phyloP scores from a whole-genome alignment of 1,284 basidiomycete species.

The Trichosporon coremiiforme region DNA sequence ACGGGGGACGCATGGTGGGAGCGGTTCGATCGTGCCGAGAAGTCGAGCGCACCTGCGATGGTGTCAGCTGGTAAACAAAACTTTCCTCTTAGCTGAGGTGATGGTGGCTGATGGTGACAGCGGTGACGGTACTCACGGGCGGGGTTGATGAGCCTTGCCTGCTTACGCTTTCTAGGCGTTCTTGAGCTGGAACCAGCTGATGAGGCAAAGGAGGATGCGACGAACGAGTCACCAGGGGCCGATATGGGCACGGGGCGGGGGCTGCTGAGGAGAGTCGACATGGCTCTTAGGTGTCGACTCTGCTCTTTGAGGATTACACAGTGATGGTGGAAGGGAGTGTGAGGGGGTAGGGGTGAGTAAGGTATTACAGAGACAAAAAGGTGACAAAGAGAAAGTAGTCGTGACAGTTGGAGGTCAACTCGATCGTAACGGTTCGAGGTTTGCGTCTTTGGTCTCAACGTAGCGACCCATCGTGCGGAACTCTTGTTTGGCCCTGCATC shows the following conservation, averaged over 20 bases:
- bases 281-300: not conserved
- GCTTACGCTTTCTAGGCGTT: slow-evolving; percentile 24
- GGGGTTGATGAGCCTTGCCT: slow-evolving; percentile 24
- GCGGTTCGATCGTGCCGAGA: slow-evolving; percentile 8
- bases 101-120: not conserved
- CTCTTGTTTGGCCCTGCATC: not conserved
- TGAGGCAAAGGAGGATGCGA: slow-evolving; percentile 2
- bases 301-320: slow-evolving; percentile 1
- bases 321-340: not conserved
- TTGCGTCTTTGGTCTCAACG: not conserved
- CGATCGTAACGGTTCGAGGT: not conserved
- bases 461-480: not conserved
- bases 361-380: slow-evolving; percentile 5
- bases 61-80: not conserved
- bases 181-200: slow-evolving; percentile 15
- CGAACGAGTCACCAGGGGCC: not conserved
- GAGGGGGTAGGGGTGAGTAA: not conserved
- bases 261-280: slow-evolving; percentile 8
- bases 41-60: slow-evolving; percentile 19
- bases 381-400: not conserved
- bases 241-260: not conserved
- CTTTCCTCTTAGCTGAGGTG: not conserved
- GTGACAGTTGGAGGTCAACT: not conserved
- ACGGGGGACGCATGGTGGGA: slow-evolving; percentile 3
- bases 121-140: slow-evolving; percentile 17